Conservation (phyloP, 2,329 filamentous ascomycete genomes). For the Trichoderma asperellum region DNA sequence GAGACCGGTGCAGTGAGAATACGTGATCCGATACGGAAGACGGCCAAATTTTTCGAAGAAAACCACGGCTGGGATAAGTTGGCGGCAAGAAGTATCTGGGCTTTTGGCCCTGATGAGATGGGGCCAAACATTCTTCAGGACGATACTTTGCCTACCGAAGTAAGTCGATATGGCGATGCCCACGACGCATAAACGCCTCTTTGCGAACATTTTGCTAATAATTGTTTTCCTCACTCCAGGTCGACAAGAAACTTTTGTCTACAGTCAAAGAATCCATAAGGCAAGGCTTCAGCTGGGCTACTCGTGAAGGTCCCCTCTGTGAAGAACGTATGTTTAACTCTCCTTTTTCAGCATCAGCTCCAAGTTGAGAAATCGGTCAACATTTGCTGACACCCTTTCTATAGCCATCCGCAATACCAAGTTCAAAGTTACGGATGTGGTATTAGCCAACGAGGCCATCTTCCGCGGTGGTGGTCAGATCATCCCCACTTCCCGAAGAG, state of each 20-base stretch:
- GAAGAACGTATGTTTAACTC: constrained; percentile 79
- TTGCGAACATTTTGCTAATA: not conserved
- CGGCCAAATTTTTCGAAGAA: constrained; percentile 95
- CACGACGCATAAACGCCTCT: not conserved
- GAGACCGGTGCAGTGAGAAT: constrained; percentile 89
- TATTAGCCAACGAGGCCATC: constrained; percentile 86
- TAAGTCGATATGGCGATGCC: constrained; percentile 45
- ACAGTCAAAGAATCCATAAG: constrained; percentile 89
- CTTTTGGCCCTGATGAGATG: constrained; percentile 93
- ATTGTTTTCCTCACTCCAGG: constrained; percentile 47
- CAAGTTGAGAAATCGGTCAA: not conserved
- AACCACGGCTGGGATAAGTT: constrained; percentile 97
- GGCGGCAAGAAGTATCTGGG: constrained; percentile 94
- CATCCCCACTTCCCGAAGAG: constrained; percentile 89
- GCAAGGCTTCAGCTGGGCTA: constrained; percentile 96
- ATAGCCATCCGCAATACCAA: constrained; percentile 94
- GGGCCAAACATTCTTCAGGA: constrained; percentile 96
- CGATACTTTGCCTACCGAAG: constrained; percentile 89
- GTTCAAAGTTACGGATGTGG: constrained; percentile 92
- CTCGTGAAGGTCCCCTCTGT: constrained; percentile 91
- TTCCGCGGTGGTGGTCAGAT: constrained; percentile 96
- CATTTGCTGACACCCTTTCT: constrained; percentile 35
- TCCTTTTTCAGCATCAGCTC: no score
- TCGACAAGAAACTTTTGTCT: constrained; percentile 88
- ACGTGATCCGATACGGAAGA: constrained; percentile 87